These are phyloP conservation scores for Claviceps monticola DNA, from an alignment of 2,329 filamentous ascomycete species.

Conservation along the genomic window DNA sequence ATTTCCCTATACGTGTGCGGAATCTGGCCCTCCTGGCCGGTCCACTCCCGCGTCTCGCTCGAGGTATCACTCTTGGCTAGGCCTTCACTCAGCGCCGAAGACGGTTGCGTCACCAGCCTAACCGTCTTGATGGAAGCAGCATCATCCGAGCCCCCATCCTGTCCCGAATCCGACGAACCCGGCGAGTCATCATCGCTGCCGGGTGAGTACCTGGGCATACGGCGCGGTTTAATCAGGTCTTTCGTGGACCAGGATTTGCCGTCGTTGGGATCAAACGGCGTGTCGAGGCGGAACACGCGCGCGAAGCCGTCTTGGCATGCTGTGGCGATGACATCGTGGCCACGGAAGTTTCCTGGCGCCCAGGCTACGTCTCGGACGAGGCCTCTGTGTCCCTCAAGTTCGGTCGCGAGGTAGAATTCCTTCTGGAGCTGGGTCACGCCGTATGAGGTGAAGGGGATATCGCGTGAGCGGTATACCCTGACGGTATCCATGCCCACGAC, in stretches of 20 bases:
- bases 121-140: constrained; percentile 8
- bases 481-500: constrained; percentile 78
- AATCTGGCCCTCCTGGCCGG: constrained; percentile 50
- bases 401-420: constrained; percentile 74
- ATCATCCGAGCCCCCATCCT: constrained; percentile 13
- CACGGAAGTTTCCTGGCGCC: constrained; percentile 82
- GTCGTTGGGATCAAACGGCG: constrained; percentile 33
- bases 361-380: constrained; percentile 82
- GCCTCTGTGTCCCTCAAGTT: constrained; percentile 58
- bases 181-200: neutral
- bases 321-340: constrained; percentile 81
- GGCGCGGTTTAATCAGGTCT: constrained; percentile 24
- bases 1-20: constrained; percentile 49
- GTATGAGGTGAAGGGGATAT: constrained; percentile 37
- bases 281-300: constrained; percentile 72
- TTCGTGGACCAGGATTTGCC: constrained; percentile 35
- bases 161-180: constrained; percentile 12
- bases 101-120: constrained; percentile 19
- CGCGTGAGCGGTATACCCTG: constrained; percentile 65
- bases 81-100: constrained; percentile 37
- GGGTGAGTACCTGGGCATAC: neutral
- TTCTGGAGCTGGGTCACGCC: constrained; percentile 45
- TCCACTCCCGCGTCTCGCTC: constrained; percentile 33
- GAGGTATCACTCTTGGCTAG: constrained; percentile 33
- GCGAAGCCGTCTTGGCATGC: constrained; percentile 86